Evolutionary conservation across 768 basidiomycete species (phyloP).

Genomic region (Leccinum imitatum): DNA sequence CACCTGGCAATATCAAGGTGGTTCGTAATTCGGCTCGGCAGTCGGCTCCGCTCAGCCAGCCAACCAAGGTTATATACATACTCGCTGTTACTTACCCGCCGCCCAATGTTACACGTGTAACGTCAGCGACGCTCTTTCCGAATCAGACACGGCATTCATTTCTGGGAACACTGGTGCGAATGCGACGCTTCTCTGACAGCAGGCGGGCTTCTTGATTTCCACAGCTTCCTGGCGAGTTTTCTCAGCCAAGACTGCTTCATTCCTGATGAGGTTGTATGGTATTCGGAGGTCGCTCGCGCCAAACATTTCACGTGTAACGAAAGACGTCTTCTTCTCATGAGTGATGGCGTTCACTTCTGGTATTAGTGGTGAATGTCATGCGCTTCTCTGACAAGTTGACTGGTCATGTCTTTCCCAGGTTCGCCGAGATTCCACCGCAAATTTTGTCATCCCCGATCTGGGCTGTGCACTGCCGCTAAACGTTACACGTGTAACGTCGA

Average conservation of each 20-base stretch:
- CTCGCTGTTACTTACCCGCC: constrained; percentile 1
- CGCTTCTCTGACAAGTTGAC: background rate
- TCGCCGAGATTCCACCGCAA: background rate
- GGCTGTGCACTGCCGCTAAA: constrained; percentile 13
- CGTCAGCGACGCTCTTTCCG: constrained; percentile 15
- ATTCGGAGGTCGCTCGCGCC: constrained; percentile 8
- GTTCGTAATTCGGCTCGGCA: background rate
- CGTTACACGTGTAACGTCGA: constrained; percentile 33
- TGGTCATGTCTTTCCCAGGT: background rate
- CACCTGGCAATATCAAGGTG: background rate
- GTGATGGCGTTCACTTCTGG: background rate
- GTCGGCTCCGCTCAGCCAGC: constrained; percentile 17
- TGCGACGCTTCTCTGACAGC: background rate
- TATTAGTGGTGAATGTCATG: constrained; percentile 4
- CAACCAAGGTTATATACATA: background rate
- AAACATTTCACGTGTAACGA: constrained; percentile 33
- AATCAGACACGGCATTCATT: constrained; percentile 1
- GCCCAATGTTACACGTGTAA: constrained; percentile 33
- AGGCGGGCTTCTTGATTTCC: background rate
- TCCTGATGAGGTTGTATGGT: background rate
- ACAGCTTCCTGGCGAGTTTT: background rate
- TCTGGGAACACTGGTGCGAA: constrained; percentile 5
- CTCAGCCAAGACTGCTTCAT: background rate
- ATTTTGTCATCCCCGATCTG: too few species aligned
- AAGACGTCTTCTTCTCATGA: background rate